Conservation (phyloP, 1,284 basidiomycete species). For the Baeospora myosura region DNA sequence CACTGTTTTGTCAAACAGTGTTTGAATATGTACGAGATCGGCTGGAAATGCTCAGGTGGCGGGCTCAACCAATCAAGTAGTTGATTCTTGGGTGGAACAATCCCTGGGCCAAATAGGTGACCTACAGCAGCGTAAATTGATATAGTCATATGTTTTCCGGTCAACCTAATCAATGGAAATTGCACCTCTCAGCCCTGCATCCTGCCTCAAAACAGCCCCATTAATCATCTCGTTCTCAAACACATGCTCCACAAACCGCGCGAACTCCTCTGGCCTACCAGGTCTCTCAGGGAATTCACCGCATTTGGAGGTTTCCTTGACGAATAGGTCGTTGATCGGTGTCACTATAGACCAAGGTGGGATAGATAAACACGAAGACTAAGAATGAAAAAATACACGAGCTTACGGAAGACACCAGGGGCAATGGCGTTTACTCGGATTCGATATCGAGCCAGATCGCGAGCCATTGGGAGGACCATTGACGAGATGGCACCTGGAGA, state of each 20-base stretch:
- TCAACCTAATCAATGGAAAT: slow-evolving; percentile 10
- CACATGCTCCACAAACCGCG: background rate
- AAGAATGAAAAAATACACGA: background rate
- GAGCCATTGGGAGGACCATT: slow-evolving; percentile 7
- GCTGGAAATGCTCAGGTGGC: no score
- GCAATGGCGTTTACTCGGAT: slow-evolving; percentile 2
- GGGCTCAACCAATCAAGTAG: no score
- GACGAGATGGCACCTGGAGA: slow-evolving; percentile 1
- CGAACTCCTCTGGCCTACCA: slow-evolving; percentile 2
- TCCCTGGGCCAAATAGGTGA: no score
- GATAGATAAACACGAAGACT: background rate
- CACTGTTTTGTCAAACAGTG: no score
- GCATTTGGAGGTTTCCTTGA: background rate
- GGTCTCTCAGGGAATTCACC: background rate
- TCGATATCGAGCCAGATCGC: slow-evolving; percentile 4
- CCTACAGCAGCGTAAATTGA: no score
- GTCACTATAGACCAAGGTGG: background rate
- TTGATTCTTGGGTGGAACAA: no score
- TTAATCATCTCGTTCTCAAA: slow-evolving; percentile 2
- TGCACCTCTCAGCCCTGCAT: background rate
- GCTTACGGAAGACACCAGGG: slow-evolving; percentile 1
- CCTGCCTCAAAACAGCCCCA: slow-evolving; percentile 2
- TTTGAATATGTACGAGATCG: no score
- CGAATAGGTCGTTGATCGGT: slow-evolving; percentile 2
- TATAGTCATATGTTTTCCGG: no score